Evolutionary conservation across 176 grass and related monocot species (phyloP).

Genomic region (Hordeum marinum): DNA sequence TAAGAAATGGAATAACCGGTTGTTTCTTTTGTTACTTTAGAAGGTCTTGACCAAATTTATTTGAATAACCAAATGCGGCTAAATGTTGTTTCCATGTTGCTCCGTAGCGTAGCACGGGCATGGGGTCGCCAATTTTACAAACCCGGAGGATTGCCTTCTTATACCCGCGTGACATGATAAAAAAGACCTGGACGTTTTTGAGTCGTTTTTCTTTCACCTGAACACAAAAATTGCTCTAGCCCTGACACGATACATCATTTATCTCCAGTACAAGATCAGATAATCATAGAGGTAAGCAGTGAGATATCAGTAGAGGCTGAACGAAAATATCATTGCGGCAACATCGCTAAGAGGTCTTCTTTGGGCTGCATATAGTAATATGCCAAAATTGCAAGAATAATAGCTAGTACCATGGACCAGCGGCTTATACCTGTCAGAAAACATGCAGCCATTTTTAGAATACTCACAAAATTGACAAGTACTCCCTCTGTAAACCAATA

Average conservation of each 20-base stretch:
- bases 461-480: neutral
- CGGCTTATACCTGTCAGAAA: slow-evolving; percentile 52
- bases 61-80: too few relatives aligned
- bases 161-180: slow-evolving; percentile 1
- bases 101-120: neutral
- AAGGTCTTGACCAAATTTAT: too few relatives aligned
- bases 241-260: neutral
- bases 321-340: slow-evolving; percentile 12
- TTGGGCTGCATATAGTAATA: slow-evolving; percentile 66
- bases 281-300: slow-evolving; percentile 1
- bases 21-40: too few relatives aligned
- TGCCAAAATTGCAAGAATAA: slow-evolving; percentile 61
- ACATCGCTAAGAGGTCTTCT: slow-evolving; percentile 30
- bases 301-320: neutral
- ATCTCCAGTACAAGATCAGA: neutral
- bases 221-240: neutral
- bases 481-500: too few relatives aligned
- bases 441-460: slow-evolving; percentile 25
- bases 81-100: too few relatives aligned
- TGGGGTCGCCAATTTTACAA: slow-evolving; percentile 19
- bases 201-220: neutral
- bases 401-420: slow-evolving; percentile 54
- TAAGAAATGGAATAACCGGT: too few relatives aligned
- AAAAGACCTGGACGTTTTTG: neutral
- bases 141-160: neutral